phyloP scores from a whole-genome alignment of 2,329 filamentous ascomycete species.

The Aspergillus sp. region DNA sequence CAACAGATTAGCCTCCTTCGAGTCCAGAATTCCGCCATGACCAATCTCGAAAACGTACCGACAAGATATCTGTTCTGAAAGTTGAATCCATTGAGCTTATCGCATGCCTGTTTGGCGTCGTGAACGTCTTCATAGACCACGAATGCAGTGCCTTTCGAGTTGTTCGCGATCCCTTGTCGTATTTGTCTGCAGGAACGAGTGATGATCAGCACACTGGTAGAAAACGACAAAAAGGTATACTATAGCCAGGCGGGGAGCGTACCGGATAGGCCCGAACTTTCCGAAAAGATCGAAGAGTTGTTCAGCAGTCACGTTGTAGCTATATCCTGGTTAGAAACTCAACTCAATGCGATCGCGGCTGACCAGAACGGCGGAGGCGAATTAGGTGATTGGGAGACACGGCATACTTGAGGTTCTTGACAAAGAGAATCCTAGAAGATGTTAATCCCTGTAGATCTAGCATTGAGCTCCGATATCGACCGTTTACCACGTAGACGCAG shows the following conservation, averaged over 20 bases:
- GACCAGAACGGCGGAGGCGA: background rate
- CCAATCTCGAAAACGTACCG: constrained; percentile 60
- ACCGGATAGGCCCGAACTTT: constrained; percentile 95
- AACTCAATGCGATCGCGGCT: background rate
- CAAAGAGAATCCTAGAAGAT: constrained; percentile 85
- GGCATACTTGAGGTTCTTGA: constrained; percentile 94
- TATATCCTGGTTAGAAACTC: constrained; percentile 38
- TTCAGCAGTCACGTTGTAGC: constrained; percentile 98
- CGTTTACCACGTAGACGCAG: background rate
- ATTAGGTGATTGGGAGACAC: constrained; percentile 5
- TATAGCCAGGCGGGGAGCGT: constrained; percentile 42
- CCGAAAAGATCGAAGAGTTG: constrained; percentile 98
- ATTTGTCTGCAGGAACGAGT: constrained; percentile 71
- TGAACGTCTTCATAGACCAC: constrained; percentile 99
- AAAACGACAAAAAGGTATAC: constrained; percentile 7
- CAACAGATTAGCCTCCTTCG: constrained; percentile 7
- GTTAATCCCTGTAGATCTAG: constrained; percentile 8
- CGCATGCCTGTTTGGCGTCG: constrained; percentile 98
- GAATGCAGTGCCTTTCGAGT: constrained; percentile 97
- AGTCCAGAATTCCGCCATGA: background rate
- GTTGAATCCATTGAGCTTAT: constrained; percentile 99
- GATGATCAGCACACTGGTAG: constrained; percentile 5
- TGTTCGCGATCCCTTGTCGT: constrained; percentile 93
- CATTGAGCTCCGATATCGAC: background rate
- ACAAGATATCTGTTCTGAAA: constrained; percentile 99